phyloP scores from a whole-genome alignment of 371 early-diverging fungal species.

The Mortierella sp. region DNA sequence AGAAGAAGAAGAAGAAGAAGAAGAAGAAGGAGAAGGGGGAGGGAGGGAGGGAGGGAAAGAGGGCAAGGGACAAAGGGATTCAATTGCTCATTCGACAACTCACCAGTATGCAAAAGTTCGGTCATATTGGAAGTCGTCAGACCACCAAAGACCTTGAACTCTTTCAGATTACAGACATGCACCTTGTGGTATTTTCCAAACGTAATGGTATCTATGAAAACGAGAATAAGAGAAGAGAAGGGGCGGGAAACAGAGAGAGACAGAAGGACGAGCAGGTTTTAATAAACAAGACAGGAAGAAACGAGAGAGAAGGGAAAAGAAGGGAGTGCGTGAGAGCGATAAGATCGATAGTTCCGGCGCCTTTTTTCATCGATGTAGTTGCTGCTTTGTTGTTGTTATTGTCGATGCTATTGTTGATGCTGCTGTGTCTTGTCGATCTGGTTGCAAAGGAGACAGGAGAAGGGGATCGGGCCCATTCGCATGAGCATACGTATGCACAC shows the following conservation, averaged over 20 bases:
- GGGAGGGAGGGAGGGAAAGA: no score
- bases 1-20: not conserved
- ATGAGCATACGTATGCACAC: no score
- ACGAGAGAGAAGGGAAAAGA: no score
- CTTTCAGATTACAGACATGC: slow-evolving; percentile 97
- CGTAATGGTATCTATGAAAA: slow-evolving; percentile 77
- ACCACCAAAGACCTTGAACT: slow-evolving; percentile 95
- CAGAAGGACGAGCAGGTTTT: not conserved
- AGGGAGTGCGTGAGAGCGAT: not conserved
- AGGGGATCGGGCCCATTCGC: no score
- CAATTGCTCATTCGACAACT: slow-evolving; percentile 33
- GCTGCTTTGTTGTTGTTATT: not conserved
- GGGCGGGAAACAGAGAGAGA: not conserved
- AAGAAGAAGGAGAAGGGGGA: no score
- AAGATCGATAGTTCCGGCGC: not conserved
- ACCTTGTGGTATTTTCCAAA: slow-evolving; percentile 98
- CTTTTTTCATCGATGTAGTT: not conserved
- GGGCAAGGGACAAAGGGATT: slow-evolving; percentile 2
- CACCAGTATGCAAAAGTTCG: slow-evolving; percentile 91
- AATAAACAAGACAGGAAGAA: not conserved
- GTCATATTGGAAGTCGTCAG: slow-evolving; percentile 82
- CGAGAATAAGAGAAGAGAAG: not conserved
- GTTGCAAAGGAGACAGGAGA: no score
- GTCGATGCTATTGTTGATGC: not conserved
- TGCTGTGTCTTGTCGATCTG: not conserved